These are phyloP conservation scores for Rusavskia elegans DNA, from an alignment of 495 filamentous ascomycete species.

Conservation along the genomic window DNA sequence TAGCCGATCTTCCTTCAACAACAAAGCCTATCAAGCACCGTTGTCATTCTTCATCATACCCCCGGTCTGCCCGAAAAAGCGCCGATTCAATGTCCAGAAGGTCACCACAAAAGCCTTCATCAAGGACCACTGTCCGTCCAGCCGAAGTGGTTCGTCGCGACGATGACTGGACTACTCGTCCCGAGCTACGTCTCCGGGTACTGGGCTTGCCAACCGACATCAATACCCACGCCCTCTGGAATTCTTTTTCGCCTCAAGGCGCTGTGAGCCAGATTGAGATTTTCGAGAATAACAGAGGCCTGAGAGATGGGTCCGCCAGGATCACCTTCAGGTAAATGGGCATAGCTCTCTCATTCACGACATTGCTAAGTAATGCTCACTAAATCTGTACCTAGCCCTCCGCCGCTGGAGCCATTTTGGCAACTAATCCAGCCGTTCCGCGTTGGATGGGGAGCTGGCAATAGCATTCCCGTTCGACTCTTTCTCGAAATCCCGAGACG, in stretches of 20 bases:
- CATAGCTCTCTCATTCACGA: not conserved
- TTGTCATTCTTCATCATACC: too few relatives aligned
- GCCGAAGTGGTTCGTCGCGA: not conserved
- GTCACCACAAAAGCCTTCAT: not conserved
- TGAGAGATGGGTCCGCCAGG: constrained; percentile 15
- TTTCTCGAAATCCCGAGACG: constrained; percentile 5
- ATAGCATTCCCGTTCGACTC: constrained; percentile 9
- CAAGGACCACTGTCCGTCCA: not conserved
- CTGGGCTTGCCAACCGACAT: constrained; percentile 18
- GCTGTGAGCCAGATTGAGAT: constrained; percentile 28
- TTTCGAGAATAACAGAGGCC: constrained; percentile 21
- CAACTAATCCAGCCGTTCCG: constrained; percentile 7
- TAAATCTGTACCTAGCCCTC: constrained; percentile 24
- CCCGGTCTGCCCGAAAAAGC: too few relatives aligned
- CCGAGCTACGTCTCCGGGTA: constrained; percentile 23
- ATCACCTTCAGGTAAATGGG: constrained; percentile 28
- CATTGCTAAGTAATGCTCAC: constrained; percentile 2
- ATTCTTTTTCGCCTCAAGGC: constrained; percentile 25
- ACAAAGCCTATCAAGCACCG: too few relatives aligned
- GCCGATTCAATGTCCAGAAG: not conserved
- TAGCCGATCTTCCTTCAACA: not conserved
- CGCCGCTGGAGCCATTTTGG: constrained; percentile 21
- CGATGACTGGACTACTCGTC: constrained; percentile 23
- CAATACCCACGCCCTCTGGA: constrained; percentile 22
- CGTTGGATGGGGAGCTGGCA: constrained; percentile 12